These are phyloP conservation scores for Ottelia alismoides DNA, from an alignment of 106 monocot species.

Conservation along the genomic window DNA sequence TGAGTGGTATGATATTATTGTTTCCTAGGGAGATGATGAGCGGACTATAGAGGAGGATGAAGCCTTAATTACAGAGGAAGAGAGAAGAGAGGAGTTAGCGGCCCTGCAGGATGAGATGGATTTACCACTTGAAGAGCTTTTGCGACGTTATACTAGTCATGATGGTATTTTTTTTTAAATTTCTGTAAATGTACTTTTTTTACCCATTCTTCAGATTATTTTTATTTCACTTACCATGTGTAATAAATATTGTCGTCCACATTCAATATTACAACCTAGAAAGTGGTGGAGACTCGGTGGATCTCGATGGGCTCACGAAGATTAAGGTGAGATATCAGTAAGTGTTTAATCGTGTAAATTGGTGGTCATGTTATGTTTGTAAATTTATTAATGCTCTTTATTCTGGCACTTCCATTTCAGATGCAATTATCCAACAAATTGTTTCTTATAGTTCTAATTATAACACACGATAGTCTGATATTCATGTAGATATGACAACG, in stretches of 20 bases:
- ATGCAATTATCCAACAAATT: conserved; percentile 39
- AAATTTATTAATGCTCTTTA: conserved; percentile 15
- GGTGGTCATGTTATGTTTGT: too few relatives aligned
- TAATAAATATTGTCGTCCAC: too few relatives aligned
- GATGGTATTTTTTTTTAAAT: too few relatives aligned
- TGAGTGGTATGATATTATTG: neutral
- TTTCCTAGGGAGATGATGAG: conserved; percentile 81
- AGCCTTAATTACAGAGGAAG: conserved; percentile 69
- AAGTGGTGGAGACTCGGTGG: too few relatives aligned
- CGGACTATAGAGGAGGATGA: conserved; percentile 85
- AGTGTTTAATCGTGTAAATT: too few relatives aligned
- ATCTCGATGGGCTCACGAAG: too few relatives aligned
- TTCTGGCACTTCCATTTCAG: conserved; percentile 32
- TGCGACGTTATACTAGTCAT: conserved; percentile 32
- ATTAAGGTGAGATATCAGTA: conserved; percentile 48
- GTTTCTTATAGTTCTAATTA: conserved; percentile 19
- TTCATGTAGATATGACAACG: conserved; percentile 7
- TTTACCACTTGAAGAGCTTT: conserved; percentile 74
- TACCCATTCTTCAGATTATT: too few relatives aligned
- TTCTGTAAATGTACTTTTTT: too few relatives aligned
- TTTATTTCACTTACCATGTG: too few relatives aligned
- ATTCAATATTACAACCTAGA: too few relatives aligned
- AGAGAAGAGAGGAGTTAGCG: conserved; percentile 62
- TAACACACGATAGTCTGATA: conserved; percentile 7
- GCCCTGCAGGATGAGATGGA: conserved; percentile 84